Percentiles rank a stretch among this genome's conserved stretches.
phyloP scores from a whole-genome alignment of 2,329 filamentous ascomycete genomes.

The Huntiella bhutanensis region DNA sequence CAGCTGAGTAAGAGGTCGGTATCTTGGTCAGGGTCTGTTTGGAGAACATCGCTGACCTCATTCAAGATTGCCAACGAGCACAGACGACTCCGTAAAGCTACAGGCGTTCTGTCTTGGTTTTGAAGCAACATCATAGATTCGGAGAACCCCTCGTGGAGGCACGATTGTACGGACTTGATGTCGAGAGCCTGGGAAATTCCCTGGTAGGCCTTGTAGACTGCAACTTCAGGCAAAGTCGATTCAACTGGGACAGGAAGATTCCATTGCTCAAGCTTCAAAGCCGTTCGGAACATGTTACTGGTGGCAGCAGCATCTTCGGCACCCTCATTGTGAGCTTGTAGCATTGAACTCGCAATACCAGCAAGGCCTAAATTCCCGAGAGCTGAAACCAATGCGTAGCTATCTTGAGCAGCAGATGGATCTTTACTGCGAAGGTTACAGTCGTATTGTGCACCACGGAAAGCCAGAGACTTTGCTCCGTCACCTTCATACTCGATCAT shows the following conservation, averaged over 20 bases:
- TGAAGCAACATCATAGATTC: slow-evolving; percentile 40
- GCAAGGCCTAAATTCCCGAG: slow-evolving; percentile 67
- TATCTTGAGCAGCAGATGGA: slow-evolving; percentile 36
- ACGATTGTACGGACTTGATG: slow-evolving; percentile 30
- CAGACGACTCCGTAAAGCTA: slow-evolving; percentile 34
- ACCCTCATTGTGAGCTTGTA: slow-evolving; percentile 46
- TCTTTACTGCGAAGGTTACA: slow-evolving; percentile 52
- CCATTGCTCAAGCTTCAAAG: slow-evolving; percentile 76
- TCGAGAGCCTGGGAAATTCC: slow-evolving; percentile 50
- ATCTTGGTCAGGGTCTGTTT: slow-evolving; percentile 37
- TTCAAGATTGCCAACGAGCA: slow-evolving; percentile 52
- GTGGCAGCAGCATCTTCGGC: slow-evolving; percentile 34
- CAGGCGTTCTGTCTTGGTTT: slow-evolving; percentile 28
- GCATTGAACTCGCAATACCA: slow-evolving; percentile 64
- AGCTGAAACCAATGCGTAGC: slow-evolving; percentile 53
- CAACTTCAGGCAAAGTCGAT: slow-evolving; percentile 43
- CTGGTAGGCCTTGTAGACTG: slow-evolving; percentile 66
- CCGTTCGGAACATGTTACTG: slow-evolving; percentile 59
- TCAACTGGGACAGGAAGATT: slow-evolving; percentile 57
- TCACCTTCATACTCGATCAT: slow-evolving; percentile 80
- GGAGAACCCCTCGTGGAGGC: slow-evolving; percentile 44
- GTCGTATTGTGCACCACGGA: slow-evolving; percentile 80
- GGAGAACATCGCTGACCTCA: slow-evolving; percentile 63
- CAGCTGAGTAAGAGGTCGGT: slow-evolving; percentile 40
- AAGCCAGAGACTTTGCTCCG: slow-evolving; percentile 70